Base-by-base conservation (phyloP, 225 moss, liverwort and hornwort genomes). In the Rhytidiadelphus loreus region DNA sequence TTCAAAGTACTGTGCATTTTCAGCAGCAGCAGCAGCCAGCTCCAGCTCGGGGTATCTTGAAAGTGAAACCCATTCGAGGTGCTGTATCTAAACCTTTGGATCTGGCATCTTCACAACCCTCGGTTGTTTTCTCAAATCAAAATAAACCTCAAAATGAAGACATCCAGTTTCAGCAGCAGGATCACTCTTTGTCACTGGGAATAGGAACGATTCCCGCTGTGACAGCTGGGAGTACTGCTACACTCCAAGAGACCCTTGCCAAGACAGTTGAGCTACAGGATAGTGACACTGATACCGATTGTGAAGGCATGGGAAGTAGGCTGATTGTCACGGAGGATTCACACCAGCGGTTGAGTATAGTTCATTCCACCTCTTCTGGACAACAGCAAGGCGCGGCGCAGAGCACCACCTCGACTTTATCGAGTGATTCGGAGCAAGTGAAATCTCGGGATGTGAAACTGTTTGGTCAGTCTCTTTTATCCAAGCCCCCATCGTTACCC, bases 381-480 rank as follows among this genome's bases (percentile, higher is more conserved):
- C 96, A 93, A 81, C 95, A 92, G 89, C 90, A 91, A 86, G 87
- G 90, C 41, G 85, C 88, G 41, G 87, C 89, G n/a, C 92, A 90
- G 81, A 94, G 95, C 91, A 90, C 91, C 39, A 86, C 93, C 50
- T 86, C 94, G 13, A 93, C 95, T 44, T 92, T 95, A 85, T 90
- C 92, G 12, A 90, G 87, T 90, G 97, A 95, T 88, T 91, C 96
- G 43, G 95, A 95, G 85, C 95, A 94, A 83, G 79, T 93, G 81
- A 95, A 93, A 48, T 80, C 90, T 57, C 91, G 95, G 90, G 98
- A 98, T 88, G 95, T 98, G 87, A 98, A 98, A 87, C 95, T 98
- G 55, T 98, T 98, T 85, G 98, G 98, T 43, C 96, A 98, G 87
- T 97, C 98, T n/a, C 97, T 98, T 85, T 94, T 98, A 37, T 97